Base-by-base conservation (phyloP, 805 yeast genomes). In the Kazachstania psychrophila region DNA sequence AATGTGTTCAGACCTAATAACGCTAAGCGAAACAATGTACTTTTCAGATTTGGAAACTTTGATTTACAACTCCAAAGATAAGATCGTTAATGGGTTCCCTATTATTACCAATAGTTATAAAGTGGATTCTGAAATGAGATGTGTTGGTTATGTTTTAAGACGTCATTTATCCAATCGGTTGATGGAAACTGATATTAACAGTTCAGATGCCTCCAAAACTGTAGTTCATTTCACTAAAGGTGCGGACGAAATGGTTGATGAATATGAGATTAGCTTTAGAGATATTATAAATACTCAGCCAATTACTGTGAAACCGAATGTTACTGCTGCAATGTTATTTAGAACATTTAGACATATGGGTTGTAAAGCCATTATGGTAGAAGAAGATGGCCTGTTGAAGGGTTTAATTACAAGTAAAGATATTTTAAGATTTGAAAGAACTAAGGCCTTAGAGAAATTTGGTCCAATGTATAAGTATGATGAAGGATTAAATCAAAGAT, bases 391-490 rank as follows among this genome's bases (percentile, higher is more conserved):
- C 2, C 43, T 53, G 2, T 52, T 85, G 13, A 68, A 68, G 12
- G 98, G 98, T 0, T 52, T 85, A n/a, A 62, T 94, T 1, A 85
- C 95, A 0, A 69, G 88, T 39, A 92, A 92, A 51, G 97, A 88
- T 52, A 65, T 89, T 13, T 58, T 88, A 35, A 67, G 78, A 42
- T 85, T 72, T 48, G 81, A 78, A 45, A 54, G 65, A 39, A 42
- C 40, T 5, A 45, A 59, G 11, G 48, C 54, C 31, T 46, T 49
- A 25, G 59, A 57, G 19, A 31, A 43, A 3, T 41, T 47, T 40
- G 63, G 62, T 2, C 55, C 60, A 4, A 36, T 42, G 12, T 51
- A 54, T 34, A 38, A 38, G 16, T 47, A 44, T 15, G 49, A 54
- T 38, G 48, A 46, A 24, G 31, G 33, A 6, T 41, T 54, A 26